Conservation (phyloP, 2,329 filamentous ascomycete genomes). For the Alternaria burnsii region DNA sequence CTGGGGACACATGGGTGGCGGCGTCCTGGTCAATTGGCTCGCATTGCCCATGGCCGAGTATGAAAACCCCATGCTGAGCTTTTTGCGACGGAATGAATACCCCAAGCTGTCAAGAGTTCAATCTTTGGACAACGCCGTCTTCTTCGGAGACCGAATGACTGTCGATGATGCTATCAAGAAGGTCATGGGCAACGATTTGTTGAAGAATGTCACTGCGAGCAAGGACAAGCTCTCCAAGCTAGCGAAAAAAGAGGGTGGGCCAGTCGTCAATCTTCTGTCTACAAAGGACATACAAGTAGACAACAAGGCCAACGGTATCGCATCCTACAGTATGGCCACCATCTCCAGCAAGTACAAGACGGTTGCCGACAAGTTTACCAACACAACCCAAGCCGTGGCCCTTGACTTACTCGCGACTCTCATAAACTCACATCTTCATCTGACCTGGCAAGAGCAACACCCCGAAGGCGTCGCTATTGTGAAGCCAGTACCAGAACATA, state of each 20-base stretch:
- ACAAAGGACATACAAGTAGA: slow-evolving; percentile 72
- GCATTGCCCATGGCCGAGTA: slow-evolving; percentile 83
- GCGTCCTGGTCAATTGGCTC: slow-evolving; percentile 80
- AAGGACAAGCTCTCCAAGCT: slow-evolving; percentile 66
- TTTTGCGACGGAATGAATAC: slow-evolving; percentile 78
- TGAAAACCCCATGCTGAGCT: slow-evolving; percentile 75
- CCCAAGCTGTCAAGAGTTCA: slow-evolving; percentile 78
- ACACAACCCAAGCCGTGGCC: slow-evolving; percentile 64
- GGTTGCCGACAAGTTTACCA: slow-evolving; percentile 69
- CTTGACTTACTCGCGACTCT: slow-evolving; percentile 73
- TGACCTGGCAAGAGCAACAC: slow-evolving; percentile 83
- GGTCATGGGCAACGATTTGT: slow-evolving; percentile 56
- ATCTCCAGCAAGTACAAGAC: slow-evolving; percentile 71
- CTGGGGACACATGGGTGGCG: slow-evolving; percentile 90
- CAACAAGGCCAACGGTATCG: slow-evolving; percentile 70
- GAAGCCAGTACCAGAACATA: slow-evolving; percentile 80
- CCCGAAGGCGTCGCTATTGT: slow-evolving; percentile 79
- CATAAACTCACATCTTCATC: slow-evolving; percentile 85
- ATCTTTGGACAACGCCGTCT: slow-evolving; percentile 73
- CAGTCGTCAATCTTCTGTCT: slow-evolving; percentile 65
- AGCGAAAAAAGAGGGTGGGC: slow-evolving; percentile 63
- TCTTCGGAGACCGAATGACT: slow-evolving; percentile 70
- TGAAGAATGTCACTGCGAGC: slow-evolving; percentile 67
- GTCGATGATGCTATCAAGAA: slow-evolving; percentile 55
- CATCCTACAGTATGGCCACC: slow-evolving; percentile 74